Evolutionary conservation across 345 rosid species (phyloP).

Genomic region (Jatropha curcas): DNA sequence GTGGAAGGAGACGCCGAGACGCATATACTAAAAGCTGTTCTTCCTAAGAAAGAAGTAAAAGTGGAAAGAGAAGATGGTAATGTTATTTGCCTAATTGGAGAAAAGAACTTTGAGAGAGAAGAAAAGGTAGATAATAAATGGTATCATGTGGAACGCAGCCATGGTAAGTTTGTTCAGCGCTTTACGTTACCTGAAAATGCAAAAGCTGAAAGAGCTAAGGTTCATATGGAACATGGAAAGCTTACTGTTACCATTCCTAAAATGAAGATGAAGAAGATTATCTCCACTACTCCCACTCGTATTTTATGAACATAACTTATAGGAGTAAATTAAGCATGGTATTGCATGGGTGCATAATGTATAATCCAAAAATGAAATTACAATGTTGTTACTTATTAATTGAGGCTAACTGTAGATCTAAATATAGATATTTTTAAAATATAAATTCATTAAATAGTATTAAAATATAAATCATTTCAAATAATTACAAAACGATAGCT

Average conservation of each 20-base stretch:
- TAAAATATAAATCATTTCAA: too few relatives aligned
- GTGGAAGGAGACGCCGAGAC: conserved; percentile 41
- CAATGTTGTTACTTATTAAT: too few relatives aligned
- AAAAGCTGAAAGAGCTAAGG: conserved; percentile 16
- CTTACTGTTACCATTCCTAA: conserved; percentile 42
- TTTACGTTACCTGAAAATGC: conserved; percentile 37
- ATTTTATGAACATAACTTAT: too few relatives aligned
- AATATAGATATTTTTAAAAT: too few relatives aligned
- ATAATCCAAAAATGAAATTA: too few relatives aligned
- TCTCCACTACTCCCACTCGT: neutral
- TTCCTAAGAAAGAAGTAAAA: conserved; percentile 40
- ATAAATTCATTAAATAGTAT: too few relatives aligned
- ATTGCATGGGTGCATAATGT: too few relatives aligned
- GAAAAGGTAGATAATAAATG: conserved; percentile 14
- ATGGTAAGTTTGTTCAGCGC: conserved; percentile 29
- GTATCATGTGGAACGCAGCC: conserved; percentile 30
- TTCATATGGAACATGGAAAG: conserved; percentile 34
- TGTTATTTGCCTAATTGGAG: conserved; percentile 34
- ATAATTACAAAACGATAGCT: too few relatives aligned
- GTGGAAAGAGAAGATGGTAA: conserved; percentile 36
- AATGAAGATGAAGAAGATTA: neutral
- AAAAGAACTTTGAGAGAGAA: conserved; percentile 33
- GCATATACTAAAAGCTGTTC: conserved; percentile 28
- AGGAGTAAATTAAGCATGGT: too few relatives aligned
- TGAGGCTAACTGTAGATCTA: too few relatives aligned